Base-by-base conservation (phyloP, 257 asterid genomes). In the Solanum chaucha region DNA sequence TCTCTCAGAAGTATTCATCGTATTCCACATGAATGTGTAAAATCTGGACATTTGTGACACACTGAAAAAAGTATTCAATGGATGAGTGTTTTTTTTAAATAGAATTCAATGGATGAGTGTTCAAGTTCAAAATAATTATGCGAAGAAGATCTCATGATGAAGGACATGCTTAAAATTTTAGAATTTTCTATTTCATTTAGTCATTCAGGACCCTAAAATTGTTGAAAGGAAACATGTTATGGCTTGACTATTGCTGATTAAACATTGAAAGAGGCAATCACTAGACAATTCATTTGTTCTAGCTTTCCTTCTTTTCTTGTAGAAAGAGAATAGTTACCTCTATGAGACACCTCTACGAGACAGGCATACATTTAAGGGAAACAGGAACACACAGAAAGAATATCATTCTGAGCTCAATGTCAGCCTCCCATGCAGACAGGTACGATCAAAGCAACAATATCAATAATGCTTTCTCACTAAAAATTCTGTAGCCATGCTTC, bases 11-110 rank as follows among this genome's bases (percentile, higher is more conserved):
- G 87, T 90, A 82, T 92, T 41, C 96, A 94, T 92, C 89, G 89
- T 96, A 75, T 90, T 93, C 98, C 98, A 94, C 59, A 97, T 91
- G 86, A 89, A 92, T 83, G 94, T 84, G 90, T 95, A 97, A 87
- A 95, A 92, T 89, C 89, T 94, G 85, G 93, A 91, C 99, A 97
- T 97, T 92, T 97, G 98, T 26, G 93, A 89, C 82, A 93, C 82
- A 90, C 99, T 97, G 98, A 83, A 86, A 83, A 75, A 41, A 41
- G 58, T 13, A 77, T 64, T 51, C 11, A 41, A 77, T 3, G 36
- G 35, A 40, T 77, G 34, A 75, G 83, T 48, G 83, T 75, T 30
- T 41, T 41, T 40, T 40, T 40, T 0, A 41, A 41, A 41, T 41
- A 9, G 46, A 41, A 75, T 61, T 51, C 10, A 40, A 77, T 3